Base-by-base conservation (phyloP, 2,329 filamentous ascomycete species). In the Pyricularia sp. region DNA sequence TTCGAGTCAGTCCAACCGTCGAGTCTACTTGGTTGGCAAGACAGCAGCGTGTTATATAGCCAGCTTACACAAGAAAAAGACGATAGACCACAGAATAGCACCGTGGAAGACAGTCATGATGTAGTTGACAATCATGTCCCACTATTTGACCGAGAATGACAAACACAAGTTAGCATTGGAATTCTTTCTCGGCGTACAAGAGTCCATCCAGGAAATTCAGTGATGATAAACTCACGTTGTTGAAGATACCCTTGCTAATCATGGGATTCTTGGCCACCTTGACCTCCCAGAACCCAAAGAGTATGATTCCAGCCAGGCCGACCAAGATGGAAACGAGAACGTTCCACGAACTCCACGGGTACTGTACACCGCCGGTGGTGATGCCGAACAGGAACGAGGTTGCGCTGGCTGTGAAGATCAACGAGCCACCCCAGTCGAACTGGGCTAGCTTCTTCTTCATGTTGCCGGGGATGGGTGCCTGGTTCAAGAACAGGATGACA, bases 291-390 rank as follows among this genome's bases (percentile, higher is more conserved):
- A 84, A 76, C 11, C 81, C 78, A 73, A 88, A 88, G 7, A 73
- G 78, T 2, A 83, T 72, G 3, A 91, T 75, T 1, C 85, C 83
- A 0, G 78, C 75, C 0, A 78, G 74, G 1, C 88, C 88, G 10
- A 90, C 58, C 3, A 87, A 75, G 17, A 92, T 77, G 0, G 89
- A 89, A 0, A 89, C 81, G 1, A 92, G 78, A 0, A 87, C 89
- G 1, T 82, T 81, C 82, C 85, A 90, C 3, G 83, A 87, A 64
- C 78, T 75, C 90, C 89, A 92, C 0, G 82, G 73, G 74, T 90
- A 91, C 78, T 88, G 85, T 10, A 90, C 82, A 55, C 88, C 89
- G 11, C 88, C 90, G 81, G 87, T 89, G 2, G 87, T 88, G 4
- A 90, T 74, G 0, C 86, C 85, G 64, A 90, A 86, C 59, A 90